phyloP scores from a whole-genome alignment of 805 yeast species.

The Priceomyces fermenticarens region DNA sequence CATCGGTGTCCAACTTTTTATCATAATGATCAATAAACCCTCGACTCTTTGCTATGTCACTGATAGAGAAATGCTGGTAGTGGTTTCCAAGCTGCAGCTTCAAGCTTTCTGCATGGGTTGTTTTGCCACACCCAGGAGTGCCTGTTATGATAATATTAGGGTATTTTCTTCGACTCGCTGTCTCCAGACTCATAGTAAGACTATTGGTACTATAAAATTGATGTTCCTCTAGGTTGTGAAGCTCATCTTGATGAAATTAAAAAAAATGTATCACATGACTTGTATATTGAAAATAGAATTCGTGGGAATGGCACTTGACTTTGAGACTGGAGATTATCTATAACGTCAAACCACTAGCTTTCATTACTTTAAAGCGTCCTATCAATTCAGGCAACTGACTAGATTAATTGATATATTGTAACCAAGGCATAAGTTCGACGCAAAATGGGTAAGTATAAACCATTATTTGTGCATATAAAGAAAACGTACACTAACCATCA shows the following conservation, averaged over 20 bases:
- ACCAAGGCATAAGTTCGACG: no score
- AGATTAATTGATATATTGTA: no score
- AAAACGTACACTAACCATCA: conserved; percentile 3
- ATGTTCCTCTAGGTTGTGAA: neutral
- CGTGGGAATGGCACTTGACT: no score
- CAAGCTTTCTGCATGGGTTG: conserved; percentile 67
- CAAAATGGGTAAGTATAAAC: conserved; percentile 8
- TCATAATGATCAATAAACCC: conserved; percentile 82
- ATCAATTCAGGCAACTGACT: no score
- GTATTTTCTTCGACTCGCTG: conserved; percentile 31
- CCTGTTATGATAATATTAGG: conserved; percentile 92
- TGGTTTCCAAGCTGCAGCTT: conserved; percentile 47
- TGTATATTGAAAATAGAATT: neutral
- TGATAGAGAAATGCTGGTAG: conserved; percentile 58
- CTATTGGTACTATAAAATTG: neutral
- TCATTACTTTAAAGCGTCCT: no score
- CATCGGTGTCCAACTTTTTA: conserved; percentile 76
- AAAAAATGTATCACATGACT: neutral
- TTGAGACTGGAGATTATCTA: neutral
- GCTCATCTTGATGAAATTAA: neutral
- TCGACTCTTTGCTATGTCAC: conserved; percentile 77
- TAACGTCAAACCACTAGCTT: neutral
- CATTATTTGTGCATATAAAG: neutral
- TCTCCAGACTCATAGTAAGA: neutral
- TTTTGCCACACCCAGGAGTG: conserved; percentile 90